A percentile compares a stretch with the other conserved stretches of the same genome.
Conservation (phyloP, 257 asterid species). For the Solanum virginianum region DNA sequence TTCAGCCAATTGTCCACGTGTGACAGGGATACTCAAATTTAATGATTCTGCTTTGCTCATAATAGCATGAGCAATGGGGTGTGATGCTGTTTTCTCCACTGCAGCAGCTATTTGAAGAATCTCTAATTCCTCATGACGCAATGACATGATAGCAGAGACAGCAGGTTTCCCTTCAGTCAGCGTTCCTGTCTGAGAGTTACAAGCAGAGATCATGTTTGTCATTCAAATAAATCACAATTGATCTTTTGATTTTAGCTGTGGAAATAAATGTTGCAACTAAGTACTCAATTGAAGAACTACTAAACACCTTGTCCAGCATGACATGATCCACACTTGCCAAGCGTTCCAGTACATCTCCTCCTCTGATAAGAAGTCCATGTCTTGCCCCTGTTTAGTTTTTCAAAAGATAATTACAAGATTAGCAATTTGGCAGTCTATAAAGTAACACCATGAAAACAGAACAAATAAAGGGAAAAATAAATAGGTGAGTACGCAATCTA, state of each 20-base stretch:
- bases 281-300: neutral
- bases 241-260: neutral
- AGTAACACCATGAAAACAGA: neutral
- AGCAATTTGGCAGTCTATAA: neutral
- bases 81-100: conserved; percentile 95
- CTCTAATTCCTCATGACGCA: conserved; percentile 52
- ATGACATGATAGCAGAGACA: conserved; percentile 63
- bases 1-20: conserved; percentile 75
- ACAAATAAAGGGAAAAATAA: neutral
- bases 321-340: conserved; percentile 68
- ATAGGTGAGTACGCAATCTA: neutral
- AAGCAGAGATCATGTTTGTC: neutral
- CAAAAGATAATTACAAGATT: neutral
- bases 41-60: conserved; percentile 60
- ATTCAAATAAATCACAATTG: neutral
- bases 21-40: conserved; percentile 54
- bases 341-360: conserved; percentile 96
- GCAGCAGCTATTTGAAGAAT: conserved; percentile 84
- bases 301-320: conserved; percentile 72
- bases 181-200: conserved; percentile 74
- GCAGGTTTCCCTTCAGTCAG: conserved; percentile 93
- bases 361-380: conserved; percentile 87
- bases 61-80: conserved; percentile 91
- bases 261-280: neutral
- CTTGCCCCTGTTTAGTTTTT: conserved; percentile 58